phyloP scores from a whole-genome alignment of 768 basidiomycete species.

The Lactarius hatsudake region DNA sequence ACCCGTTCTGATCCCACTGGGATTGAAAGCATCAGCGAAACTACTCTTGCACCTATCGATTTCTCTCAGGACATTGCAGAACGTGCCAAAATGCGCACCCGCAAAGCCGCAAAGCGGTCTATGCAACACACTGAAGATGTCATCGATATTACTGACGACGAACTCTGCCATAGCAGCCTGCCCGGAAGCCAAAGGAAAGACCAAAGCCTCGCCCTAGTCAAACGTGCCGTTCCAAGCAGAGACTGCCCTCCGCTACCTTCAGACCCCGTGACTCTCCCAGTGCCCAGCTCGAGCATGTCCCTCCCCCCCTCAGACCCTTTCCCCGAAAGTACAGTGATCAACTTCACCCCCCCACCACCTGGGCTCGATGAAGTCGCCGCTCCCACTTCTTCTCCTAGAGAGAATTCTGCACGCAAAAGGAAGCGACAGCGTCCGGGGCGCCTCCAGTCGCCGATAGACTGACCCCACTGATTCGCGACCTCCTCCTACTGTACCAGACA shows the following conservation, averaged over 20 bases:
- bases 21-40: not conserved
- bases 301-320: slow-evolving; percentile 32
- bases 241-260: slow-evolving; percentile 18
- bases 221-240: slow-evolving; percentile 21
- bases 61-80: slow-evolving; percentile 35
- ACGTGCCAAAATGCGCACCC: slow-evolving; percentile 35
- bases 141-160: slow-evolving; percentile 36
- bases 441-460: not conserved
- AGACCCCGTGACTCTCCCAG: slow-evolving; percentile 29
- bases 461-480: not conserved
- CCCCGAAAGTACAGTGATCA: slow-evolving; percentile 24
- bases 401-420: slow-evolving; percentile 15
- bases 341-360: slow-evolving; percentile 16
- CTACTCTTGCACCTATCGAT: not conserved
- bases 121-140: slow-evolving; percentile 23
- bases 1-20: slow-evolving; percentile 6
- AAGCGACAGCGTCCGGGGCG: slow-evolving; percentile 24
- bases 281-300: slow-evolving; percentile 31
- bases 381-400: slow-evolving; percentile 15
- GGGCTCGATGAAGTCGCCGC: slow-evolving; percentile 1
- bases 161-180: slow-evolving; percentile 29
- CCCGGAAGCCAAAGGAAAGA: slow-evolving; percentile 11
- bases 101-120: slow-evolving; percentile 27
- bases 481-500: not conserved
- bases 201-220: slow-evolving; percentile 20